Conservation (phyloP, 257 asterid genomes). For the Solanum chmielewskii region DNA sequence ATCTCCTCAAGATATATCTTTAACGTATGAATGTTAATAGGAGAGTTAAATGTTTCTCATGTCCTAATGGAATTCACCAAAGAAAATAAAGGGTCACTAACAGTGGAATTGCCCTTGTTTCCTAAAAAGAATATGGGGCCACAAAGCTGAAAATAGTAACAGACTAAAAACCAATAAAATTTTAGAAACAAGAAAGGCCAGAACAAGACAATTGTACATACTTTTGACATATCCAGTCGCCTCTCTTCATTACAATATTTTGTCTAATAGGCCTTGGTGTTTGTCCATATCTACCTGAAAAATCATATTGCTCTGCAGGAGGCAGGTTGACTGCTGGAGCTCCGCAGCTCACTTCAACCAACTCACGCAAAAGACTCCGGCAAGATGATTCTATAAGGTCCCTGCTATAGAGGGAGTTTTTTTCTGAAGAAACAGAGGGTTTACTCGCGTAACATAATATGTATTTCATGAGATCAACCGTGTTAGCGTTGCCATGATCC, state of each 20-base stretch:
- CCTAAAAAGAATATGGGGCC: not conserved
- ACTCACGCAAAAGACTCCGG: conserved; percentile 56
- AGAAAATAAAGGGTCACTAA: not conserved
- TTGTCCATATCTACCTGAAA: conserved; percentile 25
- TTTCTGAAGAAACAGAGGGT: conserved; percentile 39
- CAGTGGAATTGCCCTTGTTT: not conserved
- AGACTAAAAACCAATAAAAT: not conserved
- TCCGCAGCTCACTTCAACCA: conserved; percentile 37
- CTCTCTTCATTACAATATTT: conserved; percentile 79
- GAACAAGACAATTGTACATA: conserved; percentile 19
- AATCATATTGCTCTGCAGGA: conserved; percentile 20
- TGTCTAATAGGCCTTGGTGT: conserved; percentile 39
- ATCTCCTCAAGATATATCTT: not conserved
- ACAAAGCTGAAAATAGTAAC: not conserved
- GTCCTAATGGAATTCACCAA: not conserved
- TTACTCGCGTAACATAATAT: conserved; percentile 82
- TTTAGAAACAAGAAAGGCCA: not conserved
- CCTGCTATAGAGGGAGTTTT: conserved; percentile 50
- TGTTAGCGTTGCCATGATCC: conserved; percentile 34
- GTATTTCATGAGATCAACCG: conserved; percentile 81
- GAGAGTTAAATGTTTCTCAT: not conserved
- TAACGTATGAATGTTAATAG: not conserved
- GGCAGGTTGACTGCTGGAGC: conserved; percentile 20
- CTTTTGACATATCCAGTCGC: conserved; percentile 94
- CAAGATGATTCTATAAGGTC: conserved; percentile 74